Evolutionary conservation across 2,329 filamentous ascomycete species (phyloP).

Genomic region (Colletotrichum phormii): DNA sequence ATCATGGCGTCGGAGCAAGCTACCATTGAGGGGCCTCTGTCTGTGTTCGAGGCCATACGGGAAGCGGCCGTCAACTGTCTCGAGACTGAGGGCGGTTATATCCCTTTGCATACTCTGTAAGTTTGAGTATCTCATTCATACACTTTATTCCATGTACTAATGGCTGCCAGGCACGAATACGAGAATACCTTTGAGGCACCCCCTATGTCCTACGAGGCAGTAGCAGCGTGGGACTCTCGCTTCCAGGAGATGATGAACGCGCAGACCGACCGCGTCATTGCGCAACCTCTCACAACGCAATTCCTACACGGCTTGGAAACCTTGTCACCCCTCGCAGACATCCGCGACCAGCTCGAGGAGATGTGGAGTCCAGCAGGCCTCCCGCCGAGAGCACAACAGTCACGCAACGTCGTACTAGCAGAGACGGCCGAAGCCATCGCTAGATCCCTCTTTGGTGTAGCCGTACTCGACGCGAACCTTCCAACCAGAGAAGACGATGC

Average conservation of each 20-base stretch:
- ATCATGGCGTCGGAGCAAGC: constrained; percentile 30
- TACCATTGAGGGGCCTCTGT: constrained; percentile 10
- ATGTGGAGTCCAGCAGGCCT: constrained; percentile 14
- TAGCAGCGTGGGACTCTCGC: constrained; percentile 33
- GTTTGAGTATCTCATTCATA: not conserved
- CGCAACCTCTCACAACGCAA: constrained; percentile 23
- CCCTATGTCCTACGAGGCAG: constrained; percentile 16
- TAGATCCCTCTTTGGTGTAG: constrained; percentile 30
- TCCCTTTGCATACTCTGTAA: constrained; percentile 33
- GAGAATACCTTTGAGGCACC: constrained; percentile 34
- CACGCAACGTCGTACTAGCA: constrained; percentile 30
- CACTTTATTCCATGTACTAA: not conserved
- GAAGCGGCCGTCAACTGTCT: constrained; percentile 24
- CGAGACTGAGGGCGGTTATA: constrained; percentile 22
- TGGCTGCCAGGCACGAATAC: constrained; percentile 31
- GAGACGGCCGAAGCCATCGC: constrained; percentile 36
- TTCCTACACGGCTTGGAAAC: not conserved
- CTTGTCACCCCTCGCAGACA: constrained; percentile 14
- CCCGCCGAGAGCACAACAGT: constrained; percentile 14
- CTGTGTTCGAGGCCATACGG: constrained; percentile 26
- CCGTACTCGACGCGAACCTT: constrained; percentile 31
- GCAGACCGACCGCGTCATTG: constrained; percentile 25
- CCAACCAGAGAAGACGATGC: constrained; percentile 5
- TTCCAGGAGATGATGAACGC: constrained; percentile 20
- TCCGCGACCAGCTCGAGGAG: constrained; percentile 28